Evolutionary conservation across 208 protist species (phyloP).

Genomic region (Entamoeba invadens): DNA sequence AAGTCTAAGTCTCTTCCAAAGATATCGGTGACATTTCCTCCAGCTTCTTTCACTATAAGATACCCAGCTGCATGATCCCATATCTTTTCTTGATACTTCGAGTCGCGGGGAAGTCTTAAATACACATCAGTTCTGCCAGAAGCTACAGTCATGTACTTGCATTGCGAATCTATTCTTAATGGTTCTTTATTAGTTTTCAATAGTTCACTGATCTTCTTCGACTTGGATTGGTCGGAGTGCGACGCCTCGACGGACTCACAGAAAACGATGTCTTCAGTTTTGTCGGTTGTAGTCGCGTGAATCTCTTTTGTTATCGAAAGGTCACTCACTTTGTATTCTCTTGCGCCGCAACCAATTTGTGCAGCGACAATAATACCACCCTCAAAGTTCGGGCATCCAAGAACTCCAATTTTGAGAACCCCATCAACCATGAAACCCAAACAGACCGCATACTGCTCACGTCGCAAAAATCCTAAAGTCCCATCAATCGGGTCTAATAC

Average conservation of each 20-base stretch:
- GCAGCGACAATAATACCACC: background rate
- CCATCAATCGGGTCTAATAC: background rate
- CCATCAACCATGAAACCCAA: background rate
- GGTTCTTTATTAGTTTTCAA: background rate
- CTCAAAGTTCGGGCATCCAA: background rate
- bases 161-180: background rate
- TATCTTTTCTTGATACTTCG: background rate
- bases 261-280: background rate
- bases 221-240: background rate
- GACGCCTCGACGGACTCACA: background rate
- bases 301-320: background rate
- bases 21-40: background rate
- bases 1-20: background rate
- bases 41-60: background rate
- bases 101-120: background rate
- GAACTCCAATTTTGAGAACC: background rate
- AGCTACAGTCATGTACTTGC: background rate
- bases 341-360: background rate
- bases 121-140: background rate
- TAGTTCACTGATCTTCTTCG: background rate
- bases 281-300: background rate
- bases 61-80: background rate
- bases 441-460: background rate
- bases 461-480: background rate
- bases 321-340: background rate